phyloP scores from a whole-genome alignment of 1,284 basidiomycete species.

The Tilletia indica region DNA sequence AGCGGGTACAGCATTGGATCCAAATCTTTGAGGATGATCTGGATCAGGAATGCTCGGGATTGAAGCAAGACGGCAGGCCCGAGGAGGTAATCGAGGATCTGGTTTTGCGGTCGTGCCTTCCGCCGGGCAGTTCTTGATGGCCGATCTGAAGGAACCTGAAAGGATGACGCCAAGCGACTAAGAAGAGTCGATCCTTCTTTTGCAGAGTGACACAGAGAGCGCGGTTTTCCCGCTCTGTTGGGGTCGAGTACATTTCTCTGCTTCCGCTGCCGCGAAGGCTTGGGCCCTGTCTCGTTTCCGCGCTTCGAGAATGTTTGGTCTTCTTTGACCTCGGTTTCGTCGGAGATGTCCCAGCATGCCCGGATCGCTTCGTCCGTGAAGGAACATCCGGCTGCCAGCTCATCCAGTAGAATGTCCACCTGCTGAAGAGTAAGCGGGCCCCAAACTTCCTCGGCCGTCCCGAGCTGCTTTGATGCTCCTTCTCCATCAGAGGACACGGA shows the following conservation, averaged over 20 bases:
- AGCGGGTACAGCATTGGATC: slow-evolving; percentile 3
- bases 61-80: background rate
- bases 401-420: slow-evolving; percentile 14
- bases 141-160: background rate
- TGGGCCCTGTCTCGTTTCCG: background rate
- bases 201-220: too few relatives aligned
- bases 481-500: background rate
- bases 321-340: background rate
- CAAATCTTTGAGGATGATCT: slow-evolving; percentile 17
- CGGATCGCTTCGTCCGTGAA: background rate
- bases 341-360: background rate
- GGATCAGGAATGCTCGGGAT: background rate
- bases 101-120: background rate
- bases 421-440: slow-evolving; percentile 7
- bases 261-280: background rate
- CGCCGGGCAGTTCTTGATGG: background rate
- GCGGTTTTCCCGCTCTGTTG: too few relatives aligned
- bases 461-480: too few relatives aligned
- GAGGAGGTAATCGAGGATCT: slow-evolving; percentile 8
- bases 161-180: background rate
- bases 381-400: background rate
- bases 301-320: background rate
- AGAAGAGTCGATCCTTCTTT: background rate
- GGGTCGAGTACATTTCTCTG: background rate
- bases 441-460: background rate